Base-by-base conservation (phyloP, 768 basidiomycete species). In the Mycena epipterygia region DNA sequence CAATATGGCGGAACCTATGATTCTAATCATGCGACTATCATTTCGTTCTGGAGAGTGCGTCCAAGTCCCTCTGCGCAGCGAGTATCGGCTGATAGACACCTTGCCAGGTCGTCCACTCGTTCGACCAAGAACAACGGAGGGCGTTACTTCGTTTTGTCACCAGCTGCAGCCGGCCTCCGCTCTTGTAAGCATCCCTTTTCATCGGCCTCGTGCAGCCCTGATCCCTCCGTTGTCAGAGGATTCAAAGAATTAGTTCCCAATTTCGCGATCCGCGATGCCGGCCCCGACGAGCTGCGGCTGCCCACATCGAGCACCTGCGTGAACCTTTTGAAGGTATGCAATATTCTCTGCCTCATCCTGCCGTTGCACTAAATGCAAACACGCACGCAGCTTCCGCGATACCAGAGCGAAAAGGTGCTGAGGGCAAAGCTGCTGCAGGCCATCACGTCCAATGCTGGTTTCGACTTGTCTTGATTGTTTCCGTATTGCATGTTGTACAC, bases 61-160 rank as follows among this genome's bases (percentile, higher is more conserved):
- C 21, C 29, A 17, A 9, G 37, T 49, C 48, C 21, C 52, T 1
- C 11, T 57, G 16, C 61, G n/a, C n/a, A 21, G 8, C 44, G 33
- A 44, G 6, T 16, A 46, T 32, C 37, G 30, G 41, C 41, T 64
- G n/a, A n/a, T n/a, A n/a, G n/a, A 74, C 39, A 2, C 58, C 60
- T 58, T 49, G 64, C 35, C 63, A 93, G 89, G 95, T 98, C 30
- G 88, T 97, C 67, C 87, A 91, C 39, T 81, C 88, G 3, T 94
- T 99, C 77, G 87, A 90, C 65, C 91, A 95, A 67, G 92, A 94
- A 52, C 91, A 99, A 74, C 88, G 93, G 17, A 85, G 91, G 51
- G 86, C 89, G 2, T 83, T 99, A 64, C 80, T 99, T 66, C 88
- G 95, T 17, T 99, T 99, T 75, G 97, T 96, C 23, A 98, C 98